Evolutionary conservation across 73 alveolate species (phyloP), one percentile per base, ranked within the genome.

Genomic region (Paramecium biaurelia): DNA sequence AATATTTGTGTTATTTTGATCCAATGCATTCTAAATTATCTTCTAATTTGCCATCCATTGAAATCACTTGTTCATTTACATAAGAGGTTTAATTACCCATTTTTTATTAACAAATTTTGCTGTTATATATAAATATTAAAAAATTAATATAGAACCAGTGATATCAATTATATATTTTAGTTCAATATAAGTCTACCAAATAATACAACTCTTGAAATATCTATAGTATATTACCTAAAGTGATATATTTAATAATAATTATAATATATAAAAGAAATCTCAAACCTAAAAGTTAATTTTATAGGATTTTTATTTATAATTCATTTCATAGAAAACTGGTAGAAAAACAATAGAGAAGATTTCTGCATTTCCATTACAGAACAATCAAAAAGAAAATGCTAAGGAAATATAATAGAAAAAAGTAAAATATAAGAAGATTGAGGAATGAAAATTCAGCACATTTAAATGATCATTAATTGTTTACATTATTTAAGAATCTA

Each of bases 31-130:
- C 41, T 63, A 63, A 63, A 30, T 63, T 12, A 26, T 63, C 84
- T 63, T 63, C 84, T 63, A 63, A 63, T 63, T 63, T 63, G 41
- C 84, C 84, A 30, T 63, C 84, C 41, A 63, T 32, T 63, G 41
- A 26, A 12, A 63, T 63, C 2, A 63, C 84, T 26, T 26, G 2
- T 26, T 63, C 84, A 63, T 63, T 63, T 0, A 63, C 45, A 32
- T 30, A 32, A 11, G 43, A 63, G 10, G 41, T 63, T 63, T 63
- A 32, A 32, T 63, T 63, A 26, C 84, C 84, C 84, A 63, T 63
- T 12, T 63, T 63, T 63, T 63, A 63, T 3, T 63, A 63, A 63
- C 12, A 23, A 63, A 63, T 63, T 63, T 30, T 63, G 84, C 84
- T 63, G 84, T 63, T 63, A 63, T 63, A 53, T 53, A n/a, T 53